phyloP scores from a whole-genome alignment of 768 basidiomycete genomes.

The Pulveroboletus ravenelii region DNA sequence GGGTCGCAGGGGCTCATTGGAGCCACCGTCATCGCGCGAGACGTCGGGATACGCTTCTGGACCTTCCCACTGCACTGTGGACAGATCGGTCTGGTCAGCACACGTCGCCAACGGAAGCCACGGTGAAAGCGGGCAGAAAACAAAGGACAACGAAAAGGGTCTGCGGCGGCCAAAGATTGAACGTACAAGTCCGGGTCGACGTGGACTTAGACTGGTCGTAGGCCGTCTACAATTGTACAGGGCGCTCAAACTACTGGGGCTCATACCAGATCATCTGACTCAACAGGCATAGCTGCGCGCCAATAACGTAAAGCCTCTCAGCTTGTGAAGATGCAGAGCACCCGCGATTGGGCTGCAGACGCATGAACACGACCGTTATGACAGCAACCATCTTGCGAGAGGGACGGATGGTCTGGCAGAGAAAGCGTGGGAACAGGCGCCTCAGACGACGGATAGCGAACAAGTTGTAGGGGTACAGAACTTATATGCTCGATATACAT shows the following conservation, averaged over 20 bases:
- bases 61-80: constrained; percentile 71
- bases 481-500: constrained; percentile 36
- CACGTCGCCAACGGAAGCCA: constrained; percentile 13
- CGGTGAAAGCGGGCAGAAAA: constrained; percentile 13
- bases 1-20: constrained; percentile 10
- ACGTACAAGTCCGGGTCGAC: constrained; percentile 4
- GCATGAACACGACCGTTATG: constrained; percentile 31
- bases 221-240: constrained; percentile 23
- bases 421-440: constrained; percentile 26
- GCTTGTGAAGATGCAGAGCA: constrained; percentile 29
- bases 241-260: constrained; percentile 28
- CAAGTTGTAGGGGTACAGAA: constrained; percentile 34
- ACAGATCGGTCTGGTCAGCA: constrained; percentile 29
- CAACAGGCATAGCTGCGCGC: constrained; percentile 33
- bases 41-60: constrained; percentile 50
- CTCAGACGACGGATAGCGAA: constrained; percentile 34
- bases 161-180: neutral
- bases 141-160: constrained; percentile 4
- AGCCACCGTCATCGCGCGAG: constrained; percentile 18
- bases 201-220: constrained; percentile 15
- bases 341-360: constrained; percentile 18
- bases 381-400: constrained; percentile 29
- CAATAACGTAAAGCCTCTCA: constrained; percentile 33
- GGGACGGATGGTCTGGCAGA: constrained; percentile 31
- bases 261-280: constrained; percentile 35